Percentiles rank a stretch among this genome's conserved stretches.
phyloP scores from a whole-genome alignment of 2,329 filamentous ascomycete genomes.

The Colletotrichum sansevieriae region DNA sequence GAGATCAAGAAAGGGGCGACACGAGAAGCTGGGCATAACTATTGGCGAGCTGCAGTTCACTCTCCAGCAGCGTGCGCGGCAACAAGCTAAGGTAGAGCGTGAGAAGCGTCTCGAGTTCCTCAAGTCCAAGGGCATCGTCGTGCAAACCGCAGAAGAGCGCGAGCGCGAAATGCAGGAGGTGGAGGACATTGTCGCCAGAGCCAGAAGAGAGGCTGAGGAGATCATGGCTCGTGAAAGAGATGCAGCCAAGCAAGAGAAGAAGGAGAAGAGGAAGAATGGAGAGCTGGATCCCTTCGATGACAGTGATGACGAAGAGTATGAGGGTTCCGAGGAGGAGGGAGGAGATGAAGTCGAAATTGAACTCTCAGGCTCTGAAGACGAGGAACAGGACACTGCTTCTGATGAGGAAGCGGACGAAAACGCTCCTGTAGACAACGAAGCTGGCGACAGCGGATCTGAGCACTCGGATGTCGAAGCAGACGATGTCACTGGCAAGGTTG shows the following conservation, averaged over 20 bases:
- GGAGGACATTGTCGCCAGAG: slow-evolving; percentile 89
- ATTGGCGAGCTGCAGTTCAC: slow-evolving; percentile 75
- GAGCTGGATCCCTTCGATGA: slow-evolving; percentile 69
- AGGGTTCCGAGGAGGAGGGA: slow-evolving; percentile 55
- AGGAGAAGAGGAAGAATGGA: slow-evolving; percentile 56
- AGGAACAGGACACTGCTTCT: slow-evolving; percentile 49
- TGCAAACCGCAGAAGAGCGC: slow-evolving; percentile 89
- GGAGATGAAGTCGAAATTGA: slow-evolving; percentile 56
- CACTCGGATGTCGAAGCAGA: slow-evolving; percentile 45
- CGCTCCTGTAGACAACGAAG: slow-evolving; percentile 57
- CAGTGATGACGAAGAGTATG: slow-evolving; percentile 65
- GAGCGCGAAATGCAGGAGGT: slow-evolving; percentile 85
- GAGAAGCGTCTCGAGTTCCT: slow-evolving; percentile 83
- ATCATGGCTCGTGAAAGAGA: slow-evolving; percentile 83
- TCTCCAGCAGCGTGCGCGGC: slow-evolving; percentile 78
- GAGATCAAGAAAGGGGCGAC: slow-evolving; percentile 57
- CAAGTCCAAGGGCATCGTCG: slow-evolving; percentile 80
- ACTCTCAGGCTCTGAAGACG: slow-evolving; percentile 59
- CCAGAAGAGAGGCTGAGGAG: slow-evolving; percentile 82
- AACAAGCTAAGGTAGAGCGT: slow-evolving; percentile 84
- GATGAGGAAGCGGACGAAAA: slow-evolving; percentile 48
- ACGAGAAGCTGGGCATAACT: slow-evolving; percentile 71
- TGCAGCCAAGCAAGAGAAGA: slow-evolving; percentile 75
- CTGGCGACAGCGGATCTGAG: slow-evolving; percentile 56
- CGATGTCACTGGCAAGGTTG: slow-evolving; percentile 42